These are phyloP conservation scores for Acanthamoeba castellanii DNA, from an alignment of 208 protist species.

Conservation along the genomic window DNA sequence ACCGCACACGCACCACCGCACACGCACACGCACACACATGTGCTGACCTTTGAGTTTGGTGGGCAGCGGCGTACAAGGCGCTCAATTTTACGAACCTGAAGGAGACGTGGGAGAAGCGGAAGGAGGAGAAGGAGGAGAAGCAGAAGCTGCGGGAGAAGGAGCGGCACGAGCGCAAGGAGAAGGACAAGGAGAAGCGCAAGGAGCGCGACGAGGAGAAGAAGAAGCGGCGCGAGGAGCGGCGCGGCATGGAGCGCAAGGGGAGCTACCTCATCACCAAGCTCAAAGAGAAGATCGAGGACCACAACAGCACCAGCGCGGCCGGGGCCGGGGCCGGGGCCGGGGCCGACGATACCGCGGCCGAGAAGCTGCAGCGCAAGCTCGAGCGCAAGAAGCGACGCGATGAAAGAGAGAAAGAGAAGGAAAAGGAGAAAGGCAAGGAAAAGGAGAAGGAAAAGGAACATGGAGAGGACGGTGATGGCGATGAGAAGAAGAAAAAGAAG, in stretches of 20 bases:
- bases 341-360: not conserved
- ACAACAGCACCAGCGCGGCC: not conserved
- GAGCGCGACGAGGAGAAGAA: not conserved
- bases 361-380: not conserved
- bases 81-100: not conserved
- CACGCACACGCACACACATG: too few species aligned
- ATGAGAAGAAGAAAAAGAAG: not conserved
- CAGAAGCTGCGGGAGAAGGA: not conserved
- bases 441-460: not conserved
- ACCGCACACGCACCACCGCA: too few species aligned
- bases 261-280: not conserved
- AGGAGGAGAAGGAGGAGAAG: not conserved
- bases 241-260: not conserved
- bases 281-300: not conserved
- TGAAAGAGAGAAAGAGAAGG: conserved; percentile 26
- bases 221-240: not conserved
- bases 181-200: not conserved
- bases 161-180: not conserved
- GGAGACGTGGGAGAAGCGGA: not conserved
- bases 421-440: not conserved
- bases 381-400: not conserved
- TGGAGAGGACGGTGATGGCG: not conserved
- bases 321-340: not conserved
- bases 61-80: not conserved
- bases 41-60: not conserved